Base-by-base conservation (phyloP, 192 early-diverging fungal genomes). In the Podila verticillata region DNA sequence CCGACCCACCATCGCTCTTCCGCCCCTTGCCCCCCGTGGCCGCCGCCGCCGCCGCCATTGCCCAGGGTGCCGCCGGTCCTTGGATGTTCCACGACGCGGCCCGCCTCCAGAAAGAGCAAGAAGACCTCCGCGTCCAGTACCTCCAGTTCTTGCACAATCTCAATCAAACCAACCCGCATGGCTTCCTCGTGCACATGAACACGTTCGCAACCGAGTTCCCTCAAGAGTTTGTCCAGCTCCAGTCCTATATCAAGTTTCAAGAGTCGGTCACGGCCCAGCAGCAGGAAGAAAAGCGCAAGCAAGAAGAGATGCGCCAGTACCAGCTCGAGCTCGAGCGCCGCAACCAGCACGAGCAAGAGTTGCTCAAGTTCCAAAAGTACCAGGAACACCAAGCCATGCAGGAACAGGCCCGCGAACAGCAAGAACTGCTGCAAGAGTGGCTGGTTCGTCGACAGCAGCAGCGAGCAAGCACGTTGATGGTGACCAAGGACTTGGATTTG, bases 111-210 rank as follows among this genome's bases (percentile, higher is more conserved):
- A 72, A 80, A 32, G 77, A 80, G 51, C 77, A 80, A 59, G 77
- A 80, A n/a, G 65, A 72, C 1, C 70, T 80, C 24, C 77, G 77
- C 19, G 66, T 61, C 19, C 77, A 80, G 31, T 80, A 80, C 61
- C 70, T 80, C 13, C 61, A 67, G 22, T 80, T 80, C 61, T 56
- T 80, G 2, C 77, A 80, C 32, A 70, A 80, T 8, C 56, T 80
- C 28, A 48, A 80, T 9, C 69, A 66, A 13, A 61, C 58, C 7
- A 80, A 80, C 61, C 65, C 77, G 0, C 70, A 80, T 36, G 70
- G 65, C 2, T 80, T 68, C 63, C 26, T 80, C 39, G 70, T 72
- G 10, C 77, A 80, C 56, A 80, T 80, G 77, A 80, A 80, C 61
- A 72, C 77, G 0, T 80, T 80, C 51, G 77, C 77, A 7, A 58